Percentiles rank a stretch among this genome's conserved stretches.
Conservation (phyloP, 1,139 yeast species). For the Kurtzmaniella quercitrusa region DNA sequence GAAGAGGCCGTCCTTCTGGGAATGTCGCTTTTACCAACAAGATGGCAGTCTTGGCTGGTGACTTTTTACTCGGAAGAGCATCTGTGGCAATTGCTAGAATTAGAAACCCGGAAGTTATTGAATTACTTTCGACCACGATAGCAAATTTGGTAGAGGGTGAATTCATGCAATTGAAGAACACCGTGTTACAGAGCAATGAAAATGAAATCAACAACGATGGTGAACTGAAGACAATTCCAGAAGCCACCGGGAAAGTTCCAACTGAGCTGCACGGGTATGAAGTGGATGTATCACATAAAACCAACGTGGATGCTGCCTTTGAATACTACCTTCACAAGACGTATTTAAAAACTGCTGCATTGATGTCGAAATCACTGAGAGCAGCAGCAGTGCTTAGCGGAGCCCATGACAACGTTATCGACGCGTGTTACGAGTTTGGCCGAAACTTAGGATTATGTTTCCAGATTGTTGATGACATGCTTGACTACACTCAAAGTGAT, state of each 20-base stretch:
- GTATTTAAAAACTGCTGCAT: conserved; percentile 88
- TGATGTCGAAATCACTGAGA: conserved; percentile 92
- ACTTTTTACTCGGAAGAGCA: conserved; percentile 90
- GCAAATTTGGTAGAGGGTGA: conserved; percentile 98
- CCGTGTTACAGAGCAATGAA: conserved; percentile 55
- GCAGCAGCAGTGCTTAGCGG: conserved; percentile 94
- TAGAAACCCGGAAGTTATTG: conserved; percentile 95
- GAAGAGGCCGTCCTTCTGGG: conserved; percentile 90
- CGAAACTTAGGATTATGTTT: conserved; percentile 91
- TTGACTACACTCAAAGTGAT: conserved; percentile 87
- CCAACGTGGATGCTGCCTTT: conserved; percentile 81
- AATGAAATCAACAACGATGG: conserved; percentile 46
- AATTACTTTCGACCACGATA: conserved; percentile 88
- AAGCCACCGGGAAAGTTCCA: conserved; percentile 63
- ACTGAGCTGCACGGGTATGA: conserved; percentile 58
- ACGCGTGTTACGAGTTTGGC: conserved; percentile 86
- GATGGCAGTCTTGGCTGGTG: conserved; percentile 97
- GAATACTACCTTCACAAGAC: conserved; percentile 95
- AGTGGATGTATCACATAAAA: conserved; percentile 57
- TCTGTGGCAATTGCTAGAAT: conserved; percentile 92
- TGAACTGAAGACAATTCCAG: conserved; percentile 49
- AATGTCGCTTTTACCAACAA: conserved; percentile 93
- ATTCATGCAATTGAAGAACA: conserved; percentile 95
- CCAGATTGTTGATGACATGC: conserved; percentile 94
- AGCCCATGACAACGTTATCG: conserved; percentile 67